Evolutionary conservation across 2,329 filamentous ascomycete genomes (phyloP).

Genomic region (Tolypocladium endophyticum): DNA sequence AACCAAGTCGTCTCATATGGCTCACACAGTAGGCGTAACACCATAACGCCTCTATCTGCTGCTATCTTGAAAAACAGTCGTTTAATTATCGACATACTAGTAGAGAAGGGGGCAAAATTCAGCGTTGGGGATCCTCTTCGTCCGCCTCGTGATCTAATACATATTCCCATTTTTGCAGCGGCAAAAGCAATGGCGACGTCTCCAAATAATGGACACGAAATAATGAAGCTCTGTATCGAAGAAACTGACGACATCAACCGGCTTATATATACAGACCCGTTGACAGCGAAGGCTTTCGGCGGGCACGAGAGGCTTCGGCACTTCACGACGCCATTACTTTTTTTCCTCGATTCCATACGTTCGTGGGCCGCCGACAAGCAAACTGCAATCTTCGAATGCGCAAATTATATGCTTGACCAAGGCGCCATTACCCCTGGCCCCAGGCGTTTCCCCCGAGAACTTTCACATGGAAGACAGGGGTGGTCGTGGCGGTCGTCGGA

Average conservation of each 20-base stretch:
- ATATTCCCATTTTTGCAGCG: background rate
- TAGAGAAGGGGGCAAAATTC: background rate
- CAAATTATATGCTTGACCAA: background rate
- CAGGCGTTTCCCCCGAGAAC: background rate
- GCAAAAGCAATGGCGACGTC: background rate
- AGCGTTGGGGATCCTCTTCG: background rate
- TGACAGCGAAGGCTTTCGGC: background rate
- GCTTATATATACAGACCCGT: background rate
- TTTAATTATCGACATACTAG: background rate
- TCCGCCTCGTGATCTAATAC: background rate
- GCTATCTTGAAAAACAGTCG: background rate
- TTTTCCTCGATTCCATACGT: background rate
- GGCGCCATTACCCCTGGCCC: background rate
- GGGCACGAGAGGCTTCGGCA: background rate
- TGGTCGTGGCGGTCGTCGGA: too few species aligned
- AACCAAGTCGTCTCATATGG: background rate
- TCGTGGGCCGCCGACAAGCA: background rate
- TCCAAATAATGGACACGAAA: background rate
- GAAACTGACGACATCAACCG: background rate
- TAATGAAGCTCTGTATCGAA: background rate
- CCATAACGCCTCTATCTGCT: background rate
- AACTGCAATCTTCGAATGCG: background rate
- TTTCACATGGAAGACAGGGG: background rate
- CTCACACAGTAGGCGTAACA: background rate
- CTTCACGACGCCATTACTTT: background rate